Evolutionary conservation across 164 flowering plant species (phyloP).

Genomic region (Litsea cubeba): DNA sequence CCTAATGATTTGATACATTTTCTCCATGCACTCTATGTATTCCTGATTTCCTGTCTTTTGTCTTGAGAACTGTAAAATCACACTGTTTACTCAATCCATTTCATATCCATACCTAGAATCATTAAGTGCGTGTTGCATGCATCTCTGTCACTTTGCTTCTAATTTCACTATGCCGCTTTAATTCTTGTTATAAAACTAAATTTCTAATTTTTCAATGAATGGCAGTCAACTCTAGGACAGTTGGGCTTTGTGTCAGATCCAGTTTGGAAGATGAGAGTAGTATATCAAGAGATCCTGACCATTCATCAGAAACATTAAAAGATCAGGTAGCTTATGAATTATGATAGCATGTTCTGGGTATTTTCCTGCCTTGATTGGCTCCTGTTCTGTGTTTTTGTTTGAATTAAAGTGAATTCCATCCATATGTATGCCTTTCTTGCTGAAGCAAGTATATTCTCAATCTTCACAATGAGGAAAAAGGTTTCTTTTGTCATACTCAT

Average conservation of each 20-base stretch:
- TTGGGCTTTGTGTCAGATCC: slow-evolving; percentile 31
- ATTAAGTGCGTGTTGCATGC: background rate
- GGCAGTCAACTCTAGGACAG: slow-evolving; percentile 31
- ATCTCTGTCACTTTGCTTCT: background rate
- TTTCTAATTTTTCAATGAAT: slow-evolving; percentile 1
- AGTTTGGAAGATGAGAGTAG: slow-evolving; percentile 42
- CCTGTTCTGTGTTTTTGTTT: too few relatives aligned
- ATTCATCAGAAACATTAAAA: slow-evolving; percentile 24
- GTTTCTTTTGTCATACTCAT: too few relatives aligned
- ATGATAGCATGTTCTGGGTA: background rate
- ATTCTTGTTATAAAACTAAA: background rate
- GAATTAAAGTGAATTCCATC: too few relatives aligned
- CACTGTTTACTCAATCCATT: background rate
- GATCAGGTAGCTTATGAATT: slow-evolving; percentile 18
- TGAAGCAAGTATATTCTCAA: too few relatives aligned
- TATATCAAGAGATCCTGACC: slow-evolving; percentile 21
- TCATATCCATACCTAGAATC: background rate
- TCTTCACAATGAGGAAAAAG: too few relatives aligned
- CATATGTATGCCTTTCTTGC: too few relatives aligned
- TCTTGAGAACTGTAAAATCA: too few relatives aligned
- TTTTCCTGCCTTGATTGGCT: background rate
- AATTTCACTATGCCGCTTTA: background rate
- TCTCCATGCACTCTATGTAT: background rate
- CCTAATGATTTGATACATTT: background rate
- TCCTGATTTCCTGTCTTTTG: background rate